phyloP scores from a whole-genome alignment of 2,329 filamentous ascomycete species.

The Elsinoe necatrix region DNA sequence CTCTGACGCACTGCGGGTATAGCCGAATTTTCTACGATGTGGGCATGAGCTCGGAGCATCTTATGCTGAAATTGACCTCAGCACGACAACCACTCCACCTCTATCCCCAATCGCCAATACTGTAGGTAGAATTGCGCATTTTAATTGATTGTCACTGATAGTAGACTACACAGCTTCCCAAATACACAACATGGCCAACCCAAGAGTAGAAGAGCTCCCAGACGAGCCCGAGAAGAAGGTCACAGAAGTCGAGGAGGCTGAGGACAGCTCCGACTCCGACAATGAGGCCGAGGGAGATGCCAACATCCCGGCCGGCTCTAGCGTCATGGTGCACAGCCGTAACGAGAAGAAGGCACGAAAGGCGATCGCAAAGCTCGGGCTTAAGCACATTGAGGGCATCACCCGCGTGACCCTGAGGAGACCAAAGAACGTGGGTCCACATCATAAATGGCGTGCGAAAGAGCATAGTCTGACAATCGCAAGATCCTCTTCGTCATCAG shows the following conservation, averaged over 20 bases:
- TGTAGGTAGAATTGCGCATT: slow-evolving; percentile 5
- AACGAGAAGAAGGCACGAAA: slow-evolving; percentile 99
- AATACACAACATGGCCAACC: slow-evolving; percentile 75
- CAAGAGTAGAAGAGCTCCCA: slow-evolving; percentile 93
- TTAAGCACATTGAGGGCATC: slow-evolving; percentile 94
- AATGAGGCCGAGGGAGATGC: slow-evolving; percentile 59
- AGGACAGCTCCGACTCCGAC: slow-evolving; percentile 64
- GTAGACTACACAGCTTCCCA: background rate
- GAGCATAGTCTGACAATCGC: slow-evolving; percentile 15
- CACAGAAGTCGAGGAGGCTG: slow-evolving; percentile 64
- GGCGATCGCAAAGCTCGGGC: slow-evolving; percentile 95
- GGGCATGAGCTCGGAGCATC: slow-evolving; percentile 13
- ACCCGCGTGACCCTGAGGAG: slow-evolving; percentile 95
- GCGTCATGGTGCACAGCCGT: slow-evolving; percentile 88
- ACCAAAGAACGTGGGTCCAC: slow-evolving; percentile 87
- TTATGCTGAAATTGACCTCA: slow-evolving; percentile 8
- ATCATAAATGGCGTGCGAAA: background rate
- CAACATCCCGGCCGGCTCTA: slow-evolving; percentile 72
- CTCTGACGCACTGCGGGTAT: slow-evolving; percentile 9
- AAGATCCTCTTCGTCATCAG: slow-evolving; percentile 99
- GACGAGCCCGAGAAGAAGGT: slow-evolving; percentile 76
- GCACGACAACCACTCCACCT: background rate
- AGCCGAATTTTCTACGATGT: slow-evolving; percentile 14
- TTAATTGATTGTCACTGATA: background rate
- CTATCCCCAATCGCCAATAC: background rate